Conservation (phyloP, 2,329 filamentous ascomycete species). For the Pezicula rhizophila region DNA sequence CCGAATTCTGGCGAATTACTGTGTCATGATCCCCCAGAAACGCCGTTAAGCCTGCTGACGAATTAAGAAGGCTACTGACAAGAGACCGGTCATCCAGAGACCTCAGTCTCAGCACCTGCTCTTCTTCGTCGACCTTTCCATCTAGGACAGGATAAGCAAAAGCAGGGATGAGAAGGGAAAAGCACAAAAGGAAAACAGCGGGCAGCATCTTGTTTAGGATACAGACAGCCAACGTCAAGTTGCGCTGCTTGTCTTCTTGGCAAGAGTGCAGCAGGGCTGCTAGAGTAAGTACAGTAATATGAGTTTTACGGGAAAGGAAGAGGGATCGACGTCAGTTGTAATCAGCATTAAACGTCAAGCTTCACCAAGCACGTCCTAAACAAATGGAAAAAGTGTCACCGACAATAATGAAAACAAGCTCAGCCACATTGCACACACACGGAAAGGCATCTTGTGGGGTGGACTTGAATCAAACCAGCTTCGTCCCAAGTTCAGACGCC, state of each 20-base stretch:
- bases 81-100: constrained; percentile 3
- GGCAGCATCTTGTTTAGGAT: background rate
- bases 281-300: background rate
- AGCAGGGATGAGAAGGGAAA: background rate
- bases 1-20: constrained; percentile 13
- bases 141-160: background rate
- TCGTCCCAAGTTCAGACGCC: background rate
- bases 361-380: background rate
- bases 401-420: background rate
- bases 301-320: background rate
- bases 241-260: background rate
- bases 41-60: constrained; percentile 3
- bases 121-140: background rate
- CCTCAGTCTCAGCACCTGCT: background rate
- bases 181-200: background rate
- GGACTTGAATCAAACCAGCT: background rate
- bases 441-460: background rate
- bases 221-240: background rate
- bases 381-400: background rate
- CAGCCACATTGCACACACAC: background rate
- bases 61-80: constrained; percentile 2
- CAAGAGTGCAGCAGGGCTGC: background rate
- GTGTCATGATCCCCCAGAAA: constrained; percentile 11
- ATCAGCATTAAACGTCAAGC: background rate
- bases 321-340: background rate